Evolutionary conservation across 179 eudicot genomes (phyloP).

Genomic region (Amaranthus tricolor): DNA sequence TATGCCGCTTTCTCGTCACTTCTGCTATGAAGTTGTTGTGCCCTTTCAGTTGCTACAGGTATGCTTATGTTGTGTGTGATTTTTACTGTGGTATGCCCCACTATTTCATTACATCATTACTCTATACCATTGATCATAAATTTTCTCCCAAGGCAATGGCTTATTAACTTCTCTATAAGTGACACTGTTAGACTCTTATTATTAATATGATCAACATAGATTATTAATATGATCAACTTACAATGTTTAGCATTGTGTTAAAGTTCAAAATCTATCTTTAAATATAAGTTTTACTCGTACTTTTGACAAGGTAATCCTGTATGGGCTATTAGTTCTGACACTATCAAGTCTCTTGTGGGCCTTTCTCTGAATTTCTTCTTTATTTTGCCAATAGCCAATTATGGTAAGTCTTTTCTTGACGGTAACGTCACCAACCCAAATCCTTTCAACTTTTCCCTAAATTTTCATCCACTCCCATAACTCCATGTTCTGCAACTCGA

Average conservation of each 20-base stretch:
- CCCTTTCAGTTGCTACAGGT: no score
- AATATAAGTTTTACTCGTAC: constrained; percentile 3
- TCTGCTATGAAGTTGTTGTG: no score
- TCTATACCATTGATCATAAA: neutral
- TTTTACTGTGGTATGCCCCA: no score
- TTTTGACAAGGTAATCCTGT: constrained; percentile 85
- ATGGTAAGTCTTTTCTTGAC: constrained; percentile 41
- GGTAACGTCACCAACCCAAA: neutral
- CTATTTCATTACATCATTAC: no score
- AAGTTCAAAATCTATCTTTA: neutral
- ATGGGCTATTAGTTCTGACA: constrained; percentile 97
- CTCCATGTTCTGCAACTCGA: constrained; percentile 16
- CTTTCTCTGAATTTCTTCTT: constrained; percentile 95
- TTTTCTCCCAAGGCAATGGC: neutral
- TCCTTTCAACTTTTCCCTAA: neutral
- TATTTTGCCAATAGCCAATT: constrained; percentile 66
- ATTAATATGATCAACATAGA: neutral
- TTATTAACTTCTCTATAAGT: neutral
- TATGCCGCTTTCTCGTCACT: no score
- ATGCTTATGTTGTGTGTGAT: no score
- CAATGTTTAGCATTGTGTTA: neutral
- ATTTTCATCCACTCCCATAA: neutral
- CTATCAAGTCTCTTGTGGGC: constrained; percentile 66
- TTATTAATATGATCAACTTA: neutral
- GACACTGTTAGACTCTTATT: neutral